Percentiles rank a stretch among this genome's conserved stretches.
Conservation (phyloP, 169 alveolate genomes). For the Plasmodium fragile region DNA sequence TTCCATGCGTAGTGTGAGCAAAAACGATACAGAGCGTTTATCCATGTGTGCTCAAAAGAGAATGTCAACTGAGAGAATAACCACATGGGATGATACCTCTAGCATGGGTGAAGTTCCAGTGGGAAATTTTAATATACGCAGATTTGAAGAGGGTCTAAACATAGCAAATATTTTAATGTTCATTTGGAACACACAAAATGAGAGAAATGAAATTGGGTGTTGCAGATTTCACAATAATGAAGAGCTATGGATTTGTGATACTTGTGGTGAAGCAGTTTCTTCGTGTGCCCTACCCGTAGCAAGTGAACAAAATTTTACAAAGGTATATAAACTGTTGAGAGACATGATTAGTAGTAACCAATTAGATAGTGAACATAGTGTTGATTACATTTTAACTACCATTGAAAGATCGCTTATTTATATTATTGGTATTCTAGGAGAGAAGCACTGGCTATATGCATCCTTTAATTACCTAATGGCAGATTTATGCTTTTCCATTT, state of each 20-base stretch:
- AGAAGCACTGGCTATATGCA: slow-evolving; percentile 76
- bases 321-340: slow-evolving; percentile 34
- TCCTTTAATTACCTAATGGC: slow-evolving; percentile 62
- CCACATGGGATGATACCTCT: too few species aligned
- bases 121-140: not conserved
- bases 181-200: slow-evolving; percentile 48
- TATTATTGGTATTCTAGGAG: slow-evolving; percentile 59
- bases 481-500: slow-evolving; percentile 47
- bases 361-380: slow-evolving; percentile 1
- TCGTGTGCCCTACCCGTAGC: slow-evolving; percentile 41
- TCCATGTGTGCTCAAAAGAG: not conserved
- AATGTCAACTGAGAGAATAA: not conserved
- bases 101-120: not conserved
- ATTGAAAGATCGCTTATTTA: slow-evolving; percentile 35
- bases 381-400: slow-evolving; percentile 12
- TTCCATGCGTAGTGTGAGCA: not conserved
- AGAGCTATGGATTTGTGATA: slow-evolving; percentile 38
- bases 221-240: slow-evolving; percentile 50
- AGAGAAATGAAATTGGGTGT: slow-evolving; percentile 30
- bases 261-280: slow-evolving; percentile 23
- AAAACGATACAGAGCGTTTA: not conserved
- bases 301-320: slow-evolving; percentile 42
- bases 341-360: slow-evolving; percentile 33
- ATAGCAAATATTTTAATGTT: slow-evolving; percentile 23
- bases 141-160: slow-evolving; percentile 25